These are phyloP conservation scores for Coniochaeta sp. DNA, from an alignment of 2,329 filamentous ascomycete genomes.

Conservation along the genomic window DNA sequence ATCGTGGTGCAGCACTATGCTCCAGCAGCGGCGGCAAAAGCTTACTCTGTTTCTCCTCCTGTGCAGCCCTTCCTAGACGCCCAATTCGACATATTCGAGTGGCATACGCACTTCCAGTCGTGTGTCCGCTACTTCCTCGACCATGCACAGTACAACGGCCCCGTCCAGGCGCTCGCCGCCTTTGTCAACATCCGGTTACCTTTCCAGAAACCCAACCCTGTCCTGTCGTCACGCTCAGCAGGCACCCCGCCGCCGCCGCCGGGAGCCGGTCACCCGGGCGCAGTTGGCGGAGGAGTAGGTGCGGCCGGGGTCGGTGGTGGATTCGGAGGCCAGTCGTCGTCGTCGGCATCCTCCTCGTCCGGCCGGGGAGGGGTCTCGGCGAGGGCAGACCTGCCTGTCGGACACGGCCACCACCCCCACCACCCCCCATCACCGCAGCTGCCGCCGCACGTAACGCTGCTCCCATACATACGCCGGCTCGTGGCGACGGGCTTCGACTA, in stretches of 20 bases:
- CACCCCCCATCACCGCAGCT: slow-evolving; percentile 12
- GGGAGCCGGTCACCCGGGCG: slow-evolving; percentile 22
- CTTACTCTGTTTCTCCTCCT: slow-evolving; percentile 2
- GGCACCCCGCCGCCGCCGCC: slow-evolving; percentile 24
- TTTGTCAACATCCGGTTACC: slow-evolving; percentile 90
- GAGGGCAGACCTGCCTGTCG: slow-evolving; percentile 5
- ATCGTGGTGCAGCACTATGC: background rate
- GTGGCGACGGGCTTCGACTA: slow-evolving; percentile 89
- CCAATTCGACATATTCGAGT: slow-evolving; percentile 77
- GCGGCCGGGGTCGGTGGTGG: slow-evolving; percentile 17
- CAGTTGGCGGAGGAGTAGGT: background rate
- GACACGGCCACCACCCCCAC: slow-evolving; percentile 5
- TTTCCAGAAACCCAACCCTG: slow-evolving; percentile 59
- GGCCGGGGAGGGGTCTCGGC: background rate
- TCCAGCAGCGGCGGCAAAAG: background rate
- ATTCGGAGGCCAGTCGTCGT: slow-evolving; percentile 1
- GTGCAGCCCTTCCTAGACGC: slow-evolving; percentile 36
- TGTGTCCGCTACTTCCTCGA: slow-evolving; percentile 91
- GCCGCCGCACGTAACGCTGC: slow-evolving; percentile 54
- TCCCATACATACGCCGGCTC: slow-evolving; percentile 84
- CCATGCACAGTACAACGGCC: slow-evolving; percentile 73
- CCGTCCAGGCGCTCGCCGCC: slow-evolving; percentile 80
- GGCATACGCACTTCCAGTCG: slow-evolving; percentile 85
- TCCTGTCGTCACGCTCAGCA: slow-evolving; percentile 29
- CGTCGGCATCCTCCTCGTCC: background rate